A percentile compares a stretch with the other conserved stretches of the same genome.
Evolutionary conservation across 768 basidiomycete species (phyloP).

Genomic region (Mycena galericulata): DNA sequence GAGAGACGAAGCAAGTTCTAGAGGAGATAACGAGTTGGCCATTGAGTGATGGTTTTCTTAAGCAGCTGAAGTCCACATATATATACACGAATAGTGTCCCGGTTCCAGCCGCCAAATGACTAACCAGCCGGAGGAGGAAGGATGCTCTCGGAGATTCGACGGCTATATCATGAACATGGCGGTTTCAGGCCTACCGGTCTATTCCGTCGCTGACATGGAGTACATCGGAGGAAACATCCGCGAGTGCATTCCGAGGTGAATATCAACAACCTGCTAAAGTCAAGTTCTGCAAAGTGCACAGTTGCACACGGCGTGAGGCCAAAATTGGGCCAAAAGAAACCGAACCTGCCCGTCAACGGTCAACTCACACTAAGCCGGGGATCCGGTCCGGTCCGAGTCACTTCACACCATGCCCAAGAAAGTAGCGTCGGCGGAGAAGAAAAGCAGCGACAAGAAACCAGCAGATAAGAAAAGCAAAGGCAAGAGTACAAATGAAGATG

Average conservation of each 20-base stretch:
- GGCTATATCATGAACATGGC: no score
- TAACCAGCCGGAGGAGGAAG: neutral
- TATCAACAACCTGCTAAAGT: no score
- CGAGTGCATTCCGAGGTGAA: no score
- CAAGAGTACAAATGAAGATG: slow-evolving; percentile 50
- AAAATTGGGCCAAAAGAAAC: neutral
- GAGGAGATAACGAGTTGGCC: slow-evolving; percentile 1
- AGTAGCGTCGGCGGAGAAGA: slow-evolving; percentile 24
- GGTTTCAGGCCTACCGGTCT: no score
- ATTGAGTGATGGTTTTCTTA: neutral
- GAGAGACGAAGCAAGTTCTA: slow-evolving; percentile 1
- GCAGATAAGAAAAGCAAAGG: slow-evolving; percentile 62
- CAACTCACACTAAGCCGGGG: no score
- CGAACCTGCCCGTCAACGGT: neutral
- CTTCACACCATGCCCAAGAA: slow-evolving; percentile 40
- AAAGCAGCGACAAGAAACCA: no score
- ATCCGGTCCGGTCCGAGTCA: no score
- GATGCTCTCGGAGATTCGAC: neutral
- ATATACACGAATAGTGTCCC: neutral
- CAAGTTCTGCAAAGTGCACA: no score
- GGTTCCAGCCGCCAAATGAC: neutral
- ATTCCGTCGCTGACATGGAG: no score
- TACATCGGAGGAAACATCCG: no score
- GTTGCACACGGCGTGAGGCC: no score
- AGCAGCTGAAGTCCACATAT: neutral